phyloP scores from a whole-genome alignment of 2,329 filamentous ascomycete species.

The Sclerotinia glacialis region DNA sequence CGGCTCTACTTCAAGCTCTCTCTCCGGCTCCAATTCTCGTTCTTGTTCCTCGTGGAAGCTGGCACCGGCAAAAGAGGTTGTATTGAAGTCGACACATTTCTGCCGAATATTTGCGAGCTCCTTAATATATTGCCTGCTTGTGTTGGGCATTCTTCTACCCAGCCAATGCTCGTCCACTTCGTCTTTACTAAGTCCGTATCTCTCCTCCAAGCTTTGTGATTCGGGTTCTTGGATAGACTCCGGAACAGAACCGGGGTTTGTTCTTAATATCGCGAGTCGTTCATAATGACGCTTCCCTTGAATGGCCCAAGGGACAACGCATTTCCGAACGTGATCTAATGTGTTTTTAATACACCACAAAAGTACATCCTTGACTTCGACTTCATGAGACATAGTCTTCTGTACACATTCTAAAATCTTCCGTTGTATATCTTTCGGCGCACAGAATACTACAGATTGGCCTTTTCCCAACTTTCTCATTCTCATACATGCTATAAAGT shows the following conservation, averaged over 20 bases:
- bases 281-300: constrained; percentile 54
- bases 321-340: constrained; percentile 47
- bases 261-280: constrained; percentile 28
- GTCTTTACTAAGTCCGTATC: constrained; percentile 44
- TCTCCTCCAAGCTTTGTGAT: constrained; percentile 48
- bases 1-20: constrained; percentile 57
- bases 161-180: constrained; percentile 12
- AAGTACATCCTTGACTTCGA: constrained; percentile 55
- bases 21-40: constrained; percentile 62
- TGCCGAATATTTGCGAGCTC: constrained; percentile 22
- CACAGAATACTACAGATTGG: constrained; percentile 61
- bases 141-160: background rate
- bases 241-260: background rate
- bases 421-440: constrained; percentile 56
- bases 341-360: constrained; percentile 60
- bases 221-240: constrained; percentile 52
- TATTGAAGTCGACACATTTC: constrained; percentile 43
- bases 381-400: constrained; percentile 27
- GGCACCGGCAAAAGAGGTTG: constrained; percentile 38
- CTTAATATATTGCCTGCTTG: background rate
- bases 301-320: constrained; percentile 57
- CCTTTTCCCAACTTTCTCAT: constrained; percentile 66
- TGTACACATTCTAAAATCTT: constrained; percentile 46
- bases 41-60: constrained; percentile 65
- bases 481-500: constrained; percentile 61